Evolutionary conservation across 805 yeast species (phyloP).

Genomic region (Candida easanensis): DNA sequence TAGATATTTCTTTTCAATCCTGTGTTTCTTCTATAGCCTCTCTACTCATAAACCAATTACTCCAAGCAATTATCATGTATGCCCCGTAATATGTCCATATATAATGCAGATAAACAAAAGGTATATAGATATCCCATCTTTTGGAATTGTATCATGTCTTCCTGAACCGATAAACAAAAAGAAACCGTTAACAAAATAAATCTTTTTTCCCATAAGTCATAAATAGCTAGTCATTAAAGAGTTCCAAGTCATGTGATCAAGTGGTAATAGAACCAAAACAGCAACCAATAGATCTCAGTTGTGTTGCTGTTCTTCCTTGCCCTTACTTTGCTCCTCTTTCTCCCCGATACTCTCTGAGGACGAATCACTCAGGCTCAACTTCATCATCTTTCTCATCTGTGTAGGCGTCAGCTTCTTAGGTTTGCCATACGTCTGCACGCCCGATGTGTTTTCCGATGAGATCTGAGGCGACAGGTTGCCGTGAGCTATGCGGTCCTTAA

Average conservation of each 20-base stretch:
- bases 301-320: neutral
- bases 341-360: neutral
- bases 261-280: neutral
- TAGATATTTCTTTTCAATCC: constrained; percentile 17
- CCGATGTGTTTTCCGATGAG: neutral
- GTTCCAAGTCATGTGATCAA: neutral
- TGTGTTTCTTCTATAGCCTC: neutral
- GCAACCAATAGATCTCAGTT: neutral
- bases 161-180: neutral
- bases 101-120: too few relatives aligned
- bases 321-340: neutral
- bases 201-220: neutral
- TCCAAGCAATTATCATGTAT: neutral
- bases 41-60: neutral
- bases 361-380: constrained; percentile 6
- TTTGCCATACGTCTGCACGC: constrained; percentile 5
- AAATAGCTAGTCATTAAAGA: neutral
- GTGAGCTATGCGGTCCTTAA: constrained; percentile 36
- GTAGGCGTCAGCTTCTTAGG: constrained; percentile 28
- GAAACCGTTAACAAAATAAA: neutral
- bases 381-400: constrained; percentile 24
- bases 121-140: too few relatives aligned
- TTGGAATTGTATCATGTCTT: neutral
- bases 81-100: too few relatives aligned
- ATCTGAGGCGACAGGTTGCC: constrained; percentile 1